These are phyloP conservation scores for Tetrapisispora taiwanensis DNA, from an alignment of 805 yeast species.

Conservation along the genomic window DNA sequence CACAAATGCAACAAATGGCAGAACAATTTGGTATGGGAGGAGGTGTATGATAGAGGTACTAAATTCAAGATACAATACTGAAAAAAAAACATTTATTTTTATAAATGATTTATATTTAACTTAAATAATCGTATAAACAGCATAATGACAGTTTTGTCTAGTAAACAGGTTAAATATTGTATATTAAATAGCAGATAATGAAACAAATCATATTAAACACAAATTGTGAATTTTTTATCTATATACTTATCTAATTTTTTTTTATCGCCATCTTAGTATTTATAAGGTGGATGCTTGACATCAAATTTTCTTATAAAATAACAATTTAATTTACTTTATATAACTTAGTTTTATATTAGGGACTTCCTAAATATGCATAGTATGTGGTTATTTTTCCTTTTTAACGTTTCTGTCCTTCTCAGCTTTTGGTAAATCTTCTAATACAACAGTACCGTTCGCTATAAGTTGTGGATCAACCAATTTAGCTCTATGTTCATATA, in stretches of 20 bases:
- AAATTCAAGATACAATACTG: neutral
- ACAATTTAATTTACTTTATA: neutral
- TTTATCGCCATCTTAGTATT: neutral
- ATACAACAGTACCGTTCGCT: conserved; percentile 22
- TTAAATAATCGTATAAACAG: neutral
- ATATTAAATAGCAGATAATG: neutral
- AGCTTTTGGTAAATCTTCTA: conserved; percentile 25
- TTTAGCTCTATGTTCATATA: conserved; percentile 62
- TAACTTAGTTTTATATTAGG: neutral
- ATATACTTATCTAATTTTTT: neutral
- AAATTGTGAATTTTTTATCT: neutral
- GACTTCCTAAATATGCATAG: too few relatives aligned
- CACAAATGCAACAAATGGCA: conserved; percentile 40
- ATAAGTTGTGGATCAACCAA: conserved; percentile 38
- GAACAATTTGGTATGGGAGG: conserved; percentile 36
- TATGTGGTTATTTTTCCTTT: conserved; percentile 4
- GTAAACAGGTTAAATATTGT: neutral
- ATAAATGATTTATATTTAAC: neutral
- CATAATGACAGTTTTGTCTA: neutral
- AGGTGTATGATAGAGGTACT: conserved; percentile 8
- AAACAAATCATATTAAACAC: neutral
- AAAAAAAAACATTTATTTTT: neutral
- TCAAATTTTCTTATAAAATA: neutral
- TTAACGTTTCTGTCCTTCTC: conserved; percentile 23
- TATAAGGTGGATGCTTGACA: neutral